Percentiles rank a stretch among this genome's conserved stretches.
Evolutionary conservation across 2,329 filamentous ascomycete species (phyloP).

Genomic region (Aspergillus intermedius): DNA sequence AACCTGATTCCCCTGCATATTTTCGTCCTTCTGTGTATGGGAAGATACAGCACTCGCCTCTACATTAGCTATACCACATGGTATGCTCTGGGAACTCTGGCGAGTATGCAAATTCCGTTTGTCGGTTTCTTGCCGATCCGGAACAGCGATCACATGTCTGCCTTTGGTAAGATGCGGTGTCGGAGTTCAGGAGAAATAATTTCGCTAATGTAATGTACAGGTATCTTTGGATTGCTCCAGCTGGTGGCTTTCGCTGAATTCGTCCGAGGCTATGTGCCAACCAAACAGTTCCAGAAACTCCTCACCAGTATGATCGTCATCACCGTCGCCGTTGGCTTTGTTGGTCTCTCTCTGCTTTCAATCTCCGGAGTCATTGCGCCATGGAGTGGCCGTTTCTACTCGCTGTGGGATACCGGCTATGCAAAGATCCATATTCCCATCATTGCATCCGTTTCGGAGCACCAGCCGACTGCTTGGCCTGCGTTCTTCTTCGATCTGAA

Average conservation of each 20-base stretch:
- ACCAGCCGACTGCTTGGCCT: constrained; percentile 97
- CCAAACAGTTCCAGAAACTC: constrained; percentile 90
- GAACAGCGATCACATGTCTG: constrained; percentile 98
- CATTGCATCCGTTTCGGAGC: constrained; percentile 98
- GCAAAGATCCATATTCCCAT: constrained; percentile 99
- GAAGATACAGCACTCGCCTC: constrained; percentile 83
- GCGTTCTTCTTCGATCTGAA: constrained; percentile 99
- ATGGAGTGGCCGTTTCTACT: constrained; percentile 98
- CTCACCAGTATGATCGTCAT: constrained; percentile 68
- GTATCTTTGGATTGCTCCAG: constrained; percentile 92
- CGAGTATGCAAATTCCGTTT: constrained; percentile 98
- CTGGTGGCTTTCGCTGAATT: constrained; percentile 89
- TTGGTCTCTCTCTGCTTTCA: constrained; percentile 73
- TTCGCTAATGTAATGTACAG: constrained; percentile 40
- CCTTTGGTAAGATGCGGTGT: constrained; percentile 59
- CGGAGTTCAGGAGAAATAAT: not conserved
- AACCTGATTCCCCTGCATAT: constrained; percentile 91
- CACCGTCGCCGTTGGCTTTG: constrained; percentile 66
- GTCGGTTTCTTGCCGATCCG: constrained; percentile 94
- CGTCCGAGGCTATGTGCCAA: constrained; percentile 77
- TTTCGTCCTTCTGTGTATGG: constrained; percentile 94
- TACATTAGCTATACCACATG: constrained; percentile 98
- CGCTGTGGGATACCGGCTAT: constrained; percentile 96
- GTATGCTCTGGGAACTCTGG: constrained; percentile 92
- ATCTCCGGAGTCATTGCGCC: constrained; percentile 88